Percentiles rank a stretch among this genome's conserved stretches.
Evolutionary conservation across 1,284 basidiomycete species (phyloP).

Genomic region (Athelia sp.): DNA sequence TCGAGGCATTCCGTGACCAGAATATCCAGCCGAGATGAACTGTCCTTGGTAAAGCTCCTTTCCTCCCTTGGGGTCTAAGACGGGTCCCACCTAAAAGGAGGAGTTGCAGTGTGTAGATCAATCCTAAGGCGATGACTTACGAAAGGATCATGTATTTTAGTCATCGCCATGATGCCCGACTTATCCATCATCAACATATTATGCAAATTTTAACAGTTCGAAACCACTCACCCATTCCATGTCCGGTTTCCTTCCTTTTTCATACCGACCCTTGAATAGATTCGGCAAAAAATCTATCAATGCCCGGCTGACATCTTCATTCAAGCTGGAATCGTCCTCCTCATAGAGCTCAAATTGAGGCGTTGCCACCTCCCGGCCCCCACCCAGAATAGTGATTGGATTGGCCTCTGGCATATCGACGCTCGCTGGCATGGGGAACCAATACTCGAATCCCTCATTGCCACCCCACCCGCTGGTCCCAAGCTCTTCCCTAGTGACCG

Average conservation of each 20-base stretch:
- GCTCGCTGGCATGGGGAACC: constrained; percentile 66
- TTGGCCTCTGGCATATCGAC: constrained; percentile 17
- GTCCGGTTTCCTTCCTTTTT: constrained; percentile 43
- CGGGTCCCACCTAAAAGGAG: constrained; percentile 59
- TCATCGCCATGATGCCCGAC: constrained; percentile 85
- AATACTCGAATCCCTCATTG: constrained; percentile 65
- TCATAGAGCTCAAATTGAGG: constrained; percentile 46
- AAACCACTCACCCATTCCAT: constrained; percentile 65
- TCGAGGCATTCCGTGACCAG: constrained; percentile 80
- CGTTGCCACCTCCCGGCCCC: constrained; percentile 47
- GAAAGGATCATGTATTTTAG: constrained; percentile 59
- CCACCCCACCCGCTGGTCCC: constrained; percentile 36
- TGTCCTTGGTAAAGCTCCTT: constrained; percentile 43
- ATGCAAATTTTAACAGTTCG: no score
- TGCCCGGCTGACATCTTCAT: constrained; percentile 38
- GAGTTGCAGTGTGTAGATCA: background rate
- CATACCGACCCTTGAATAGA: constrained; percentile 52
- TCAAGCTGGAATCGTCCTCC: constrained; percentile 58
- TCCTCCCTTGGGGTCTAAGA: constrained; percentile 29
- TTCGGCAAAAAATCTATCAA: constrained; percentile 56
- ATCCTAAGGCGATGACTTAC: constrained; percentile 35
- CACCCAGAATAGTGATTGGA: constrained; percentile 72
- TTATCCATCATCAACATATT: constrained; percentile 20
- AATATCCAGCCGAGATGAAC: constrained; percentile 72
- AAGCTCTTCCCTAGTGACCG: constrained; percentile 29